Base-by-base conservation (phyloP, 768 basidiomycete species). In the Pisolithus albus region DNA sequence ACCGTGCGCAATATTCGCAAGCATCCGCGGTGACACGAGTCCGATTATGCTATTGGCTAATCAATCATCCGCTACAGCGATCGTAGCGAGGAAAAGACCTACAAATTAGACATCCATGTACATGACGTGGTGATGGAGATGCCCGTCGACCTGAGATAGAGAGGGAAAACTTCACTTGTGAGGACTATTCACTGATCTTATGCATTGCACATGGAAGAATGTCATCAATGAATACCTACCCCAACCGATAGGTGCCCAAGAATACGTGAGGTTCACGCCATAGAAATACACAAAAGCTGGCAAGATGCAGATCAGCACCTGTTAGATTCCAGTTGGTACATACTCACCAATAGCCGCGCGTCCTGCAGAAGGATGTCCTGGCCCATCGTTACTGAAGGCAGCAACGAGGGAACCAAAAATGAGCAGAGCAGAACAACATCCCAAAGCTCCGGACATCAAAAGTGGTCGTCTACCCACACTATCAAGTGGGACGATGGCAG, bases 41-140 rank as follows among this genome's bases (percentile, higher is more conserved):
- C 66, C 68, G 41, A 65, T 61, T 46, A 61, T 2, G 5, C 66
- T 67, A 23, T 52, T 19, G 0, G 19, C 49, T 10, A 39, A 26
- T 23, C 6, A 2, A 37, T 7, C 9, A 15, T 6, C 42, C 15
- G 18, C 6, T 11, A 28, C 6, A 9, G 11, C 5, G 7, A 39
- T 15, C 38, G 26, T 2, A 19, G 28, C n/a, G 8, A 28, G 24
- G 4, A 40, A 41, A 16, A 46, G 11, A 52, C 60, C 9, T 52
- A 67, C 65, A 67, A 69, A 49, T 72, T 73, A 24, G 70, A 69
- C 57, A 71, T 68, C 72, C 72, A 74, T 21, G 71, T 72, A 0
- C 65, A 57, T 13, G 73, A 75, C 4, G 73, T 70, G 7, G 65
- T 74, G 23, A 74, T 66, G 0, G 73, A 72, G 23, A 73, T 68